These are phyloP conservation scores for Penstemon davidsonii DNA, from an alignment of 257 asterid genomes.

Conservation along the genomic window DNA sequence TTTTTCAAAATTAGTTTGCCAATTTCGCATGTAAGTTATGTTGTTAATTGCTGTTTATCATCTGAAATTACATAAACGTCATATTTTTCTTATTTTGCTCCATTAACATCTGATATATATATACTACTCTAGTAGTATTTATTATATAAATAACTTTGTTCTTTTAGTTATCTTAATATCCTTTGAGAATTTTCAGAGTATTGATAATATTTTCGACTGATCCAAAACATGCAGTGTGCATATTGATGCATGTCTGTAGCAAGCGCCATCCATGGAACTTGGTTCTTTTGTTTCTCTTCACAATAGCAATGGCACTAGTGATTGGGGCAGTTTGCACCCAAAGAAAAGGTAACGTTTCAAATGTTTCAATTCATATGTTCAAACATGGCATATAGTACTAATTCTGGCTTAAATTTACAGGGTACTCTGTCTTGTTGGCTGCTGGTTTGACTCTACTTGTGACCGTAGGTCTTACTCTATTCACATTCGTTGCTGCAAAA, in stretches of 20 bases:
- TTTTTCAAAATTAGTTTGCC: too few relatives aligned
- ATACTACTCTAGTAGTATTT: too few relatives aligned
- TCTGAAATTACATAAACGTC: too few relatives aligned
- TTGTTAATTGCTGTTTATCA: too few relatives aligned
- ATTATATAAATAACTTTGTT: too few relatives aligned
- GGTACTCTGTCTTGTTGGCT: slow-evolving; percentile 51
- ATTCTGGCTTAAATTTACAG: slow-evolving; percentile 25
- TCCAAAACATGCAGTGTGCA: slow-evolving; percentile 40
- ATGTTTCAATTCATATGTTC: too few relatives aligned
- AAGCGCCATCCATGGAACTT: slow-evolving; percentile 72
- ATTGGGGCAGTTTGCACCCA: slow-evolving; percentile 54
- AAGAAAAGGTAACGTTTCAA: slow-evolving; percentile 38
- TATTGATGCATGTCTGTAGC: slow-evolving; percentile 44
- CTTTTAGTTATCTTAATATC: not conserved
- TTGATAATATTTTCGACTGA: not conserved
- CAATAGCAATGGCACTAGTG: slow-evolving; percentile 49
- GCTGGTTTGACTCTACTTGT: slow-evolving; percentile 57
- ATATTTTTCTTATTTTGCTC: too few relatives aligned
- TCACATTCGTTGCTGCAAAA: slow-evolving; percentile 68
- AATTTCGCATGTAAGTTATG: too few relatives aligned
- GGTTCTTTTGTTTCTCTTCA: slow-evolving; percentile 53
- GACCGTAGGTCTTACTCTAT: slow-evolving; percentile 49
- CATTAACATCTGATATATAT: too few relatives aligned
- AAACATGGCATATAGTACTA: not conserved
- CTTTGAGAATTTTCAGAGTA: not conserved